Conservation (phyloP, 2,329 filamentous ascomycete genomes). For the Mycogone perniciosa region DNA sequence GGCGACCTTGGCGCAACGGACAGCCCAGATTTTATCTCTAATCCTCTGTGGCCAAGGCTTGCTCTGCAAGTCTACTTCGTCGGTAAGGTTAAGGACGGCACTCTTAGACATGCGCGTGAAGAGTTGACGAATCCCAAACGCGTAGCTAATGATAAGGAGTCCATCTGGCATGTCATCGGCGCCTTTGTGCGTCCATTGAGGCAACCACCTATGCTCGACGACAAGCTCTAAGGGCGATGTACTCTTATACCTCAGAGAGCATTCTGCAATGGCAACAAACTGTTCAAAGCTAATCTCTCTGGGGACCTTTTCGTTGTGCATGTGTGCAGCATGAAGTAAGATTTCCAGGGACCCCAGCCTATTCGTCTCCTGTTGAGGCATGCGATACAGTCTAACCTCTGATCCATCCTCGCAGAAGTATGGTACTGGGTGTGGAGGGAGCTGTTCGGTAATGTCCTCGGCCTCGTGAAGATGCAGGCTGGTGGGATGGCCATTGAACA, state of each 20-base stretch:
- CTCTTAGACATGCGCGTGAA: conserved; percentile 46
- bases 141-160: conserved; percentile 46
- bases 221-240: conserved; percentile 44
- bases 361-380: conserved; percentile 46
- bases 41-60: conserved; percentile 43
- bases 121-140: conserved; percentile 42
- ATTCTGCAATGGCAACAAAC: conserved; percentile 47
- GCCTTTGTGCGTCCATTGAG: conserved; percentile 43
- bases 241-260: conserved; percentile 44
- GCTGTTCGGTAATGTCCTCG: conserved; percentile 29
- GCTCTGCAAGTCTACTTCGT: conserved; percentile 35
- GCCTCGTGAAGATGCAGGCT: conserved; percentile 30
- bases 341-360: conserved; percentile 36
- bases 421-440: conserved; percentile 29
- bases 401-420: conserved; percentile 38
- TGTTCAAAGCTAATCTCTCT: conserved; percentile 40
- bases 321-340: conserved; percentile 45
- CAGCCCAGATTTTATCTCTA: conserved; percentile 42
- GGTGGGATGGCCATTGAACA: conserved; percentile 33
- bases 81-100: conserved; percentile 39
- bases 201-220: conserved; percentile 47
- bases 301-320: conserved; percentile 41
- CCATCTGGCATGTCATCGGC: conserved; percentile 44
- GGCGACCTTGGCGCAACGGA: conserved; percentile 43
- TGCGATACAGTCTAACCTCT: conserved; percentile 42